Percentiles rank a stretch among this genome's conserved stretches.
Conservation (phyloP, 371 early-diverging fungal genomes). For the Thermomucor indicae-seudaticae region DNA sequence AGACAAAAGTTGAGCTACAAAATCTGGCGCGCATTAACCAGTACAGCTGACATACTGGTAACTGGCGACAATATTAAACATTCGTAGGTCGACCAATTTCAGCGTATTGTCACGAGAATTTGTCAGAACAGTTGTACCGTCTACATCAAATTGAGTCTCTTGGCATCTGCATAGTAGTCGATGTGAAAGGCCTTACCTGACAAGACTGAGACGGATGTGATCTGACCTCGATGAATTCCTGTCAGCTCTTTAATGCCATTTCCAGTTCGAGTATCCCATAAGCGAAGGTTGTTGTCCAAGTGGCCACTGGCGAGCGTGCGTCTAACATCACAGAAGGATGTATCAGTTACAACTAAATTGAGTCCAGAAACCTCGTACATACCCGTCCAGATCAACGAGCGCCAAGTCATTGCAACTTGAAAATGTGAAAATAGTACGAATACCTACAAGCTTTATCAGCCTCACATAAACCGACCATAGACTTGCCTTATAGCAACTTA, state of each 20-base stretch:
- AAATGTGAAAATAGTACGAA: conserved; percentile 86
- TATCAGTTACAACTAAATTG: background rate
- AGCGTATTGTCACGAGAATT: conserved; percentile 93
- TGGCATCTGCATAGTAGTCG: background rate
- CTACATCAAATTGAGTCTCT: conserved; percentile 24
- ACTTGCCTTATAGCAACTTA: too few species aligned
- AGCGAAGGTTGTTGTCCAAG: conserved; percentile 83
- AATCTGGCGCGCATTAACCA: conserved; percentile 8
- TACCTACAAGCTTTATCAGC: conserved; percentile 35
- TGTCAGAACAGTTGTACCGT: conserved; percentile 72
- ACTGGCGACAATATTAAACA: conserved; percentile 67
- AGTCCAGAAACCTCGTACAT: background rate
- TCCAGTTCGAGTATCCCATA: conserved; percentile 89
- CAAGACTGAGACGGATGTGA: conserved; percentile 78
- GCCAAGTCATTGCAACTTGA: conserved; percentile 93
- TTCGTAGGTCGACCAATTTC: conserved; percentile 77
- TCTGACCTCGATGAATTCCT: conserved; percentile 82
- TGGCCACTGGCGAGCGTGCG: conserved; percentile 77
- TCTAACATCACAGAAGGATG: background rate
- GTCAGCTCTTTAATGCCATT: conserved; percentile 79
- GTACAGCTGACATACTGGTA: conserved; percentile 49
- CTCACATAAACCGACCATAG: too few species aligned
- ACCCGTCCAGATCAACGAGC: conserved; percentile 81
- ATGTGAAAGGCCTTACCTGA: conserved; percentile 43
- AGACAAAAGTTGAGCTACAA: background rate